Evolutionary conservation across 441 rosid genomes (phyloP), one percentile per base, ranked within the genome.

Genomic region (Bocquillonia castaneifolia): DNA sequence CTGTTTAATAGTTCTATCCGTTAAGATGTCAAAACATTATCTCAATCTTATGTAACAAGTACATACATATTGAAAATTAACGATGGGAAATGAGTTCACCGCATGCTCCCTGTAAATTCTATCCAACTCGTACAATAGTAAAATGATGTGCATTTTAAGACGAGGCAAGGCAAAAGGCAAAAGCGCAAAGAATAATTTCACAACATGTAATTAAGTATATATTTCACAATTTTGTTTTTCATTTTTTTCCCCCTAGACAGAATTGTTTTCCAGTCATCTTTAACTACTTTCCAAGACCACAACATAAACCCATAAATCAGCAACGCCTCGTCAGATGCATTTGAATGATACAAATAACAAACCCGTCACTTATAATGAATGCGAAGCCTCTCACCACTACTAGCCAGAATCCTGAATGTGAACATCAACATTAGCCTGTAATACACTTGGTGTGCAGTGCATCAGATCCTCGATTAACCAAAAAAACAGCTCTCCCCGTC

Each of bases 241-340:
- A 8, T 66, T 54, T 10, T 57, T 52, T 20, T 28, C 26, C 56
- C 18, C 42, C 36, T 51, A 45, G 26, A 4, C 36, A 31, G 48
- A 66, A 32, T 37, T 50, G 44, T 63, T 17, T 64, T 45, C 51
- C n/a, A 7, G 22, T 69, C 55, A 55, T 13, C 66, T 70, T 71
- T 13, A 53, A 58, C 59, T 44, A 60, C 47, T 66, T 34, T 40
- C 52, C 20, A 26, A 32, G 37, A 37, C 29, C 72, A 34, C 25
- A 55, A 60, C 72, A 34, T 28, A 55, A 60, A 28, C 60, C 75
- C 69, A 29, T 54, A 6, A n/a, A 44, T 72, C 78, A 31, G 54
- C 58, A 42, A 54, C 53, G 39, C 39, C 36, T 59, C 63, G 45
- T 52, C 68, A 66, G 58, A 68, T 18, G 31, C 59, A 39, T 52